Base-by-base conservation (phyloP, 2,329 filamentous ascomycete genomes). In the Samsoniella hepiali region DNA sequence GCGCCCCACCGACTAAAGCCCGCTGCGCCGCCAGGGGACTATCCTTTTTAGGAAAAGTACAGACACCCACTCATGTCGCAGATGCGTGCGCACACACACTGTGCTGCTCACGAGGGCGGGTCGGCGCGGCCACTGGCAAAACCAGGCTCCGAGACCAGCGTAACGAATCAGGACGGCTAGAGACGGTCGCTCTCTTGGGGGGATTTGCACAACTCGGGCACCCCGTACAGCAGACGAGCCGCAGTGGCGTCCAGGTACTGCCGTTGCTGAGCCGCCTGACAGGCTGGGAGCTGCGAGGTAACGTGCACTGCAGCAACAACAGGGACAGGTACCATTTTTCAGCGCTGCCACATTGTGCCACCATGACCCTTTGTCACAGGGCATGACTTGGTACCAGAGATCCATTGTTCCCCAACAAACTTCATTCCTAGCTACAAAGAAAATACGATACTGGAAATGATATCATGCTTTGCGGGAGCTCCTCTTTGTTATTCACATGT, bases 221-320 rank as follows among this genome's bases (percentile, higher is more conserved):
- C 47, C 9, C 47, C 47, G 47, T 50, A 5, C 34, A 22, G 31
- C 22, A 29, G 51, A 8, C 10, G n/a, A 11, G 22, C 11, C 6
- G 51, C 51, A 40, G 51, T 55, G 34, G 51, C 50, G 50, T 22
- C 36, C 51, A 55, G 51, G 51, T 42, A 55, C 51, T 54, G 50
- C 32, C 50, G 50, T 15, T 38, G 32, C 32, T 54, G 50, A 54
- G 50, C 50, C 50, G 50, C 50, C 31, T 36, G 32, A 54, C 32
- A 36, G 10, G 32, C 50, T 13, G 3, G 38, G 13, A 34, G 11
- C 38, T 36, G 32, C n/a, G n/a, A 27, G 22, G 51, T 29, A 55
- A 40, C 22, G 22, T 55, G 34, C 22, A 29, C 27, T 32, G 47
- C 47, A 7, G 47, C 47, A 31, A 22, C 22, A 22, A 22, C 22